Base-by-base conservation (phyloP, 495 filamentous ascomycete genomes). In the Massariosphaeria phaeospora region DNA sequence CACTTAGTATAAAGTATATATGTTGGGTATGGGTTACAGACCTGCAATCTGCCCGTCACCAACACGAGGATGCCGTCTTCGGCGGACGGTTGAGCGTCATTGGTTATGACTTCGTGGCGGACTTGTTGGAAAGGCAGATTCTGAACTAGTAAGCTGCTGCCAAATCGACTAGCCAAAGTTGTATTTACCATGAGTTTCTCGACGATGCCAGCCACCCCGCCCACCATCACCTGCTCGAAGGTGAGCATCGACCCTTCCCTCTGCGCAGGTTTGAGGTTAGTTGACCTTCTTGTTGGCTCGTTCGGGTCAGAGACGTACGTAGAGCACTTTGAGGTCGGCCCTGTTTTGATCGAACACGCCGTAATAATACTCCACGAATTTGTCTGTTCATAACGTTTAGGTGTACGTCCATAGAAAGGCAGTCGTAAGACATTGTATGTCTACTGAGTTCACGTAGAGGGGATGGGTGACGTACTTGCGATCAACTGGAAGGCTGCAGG, bases 321-420 rank as follows among this genome's bases (percentile, higher is more conserved):
- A 97, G 72, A 96, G 86, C 42, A 70, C 61, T 1, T 70, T 73
- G 21, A 97, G 77, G 10, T 66, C 57, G 20, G 55, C 56, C 50
- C 89, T 84, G 68, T 85, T 68, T 41, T 53, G 41, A 69, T 95
- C 90, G 71, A 96, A 95, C 44, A 81, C 84, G 50, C 80, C 71
- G 76, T 96, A 96, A 83, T 96, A 97, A 76, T 84, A 91, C 21
- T 80, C 52, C 44, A 88, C 83, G 72, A 97, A 97, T 64, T 91
- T 75, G 58, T 77, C 91, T 96, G 68, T 10, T 18, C 26, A 47
- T 23, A 24, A 12, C 40, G 38, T 27, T 47, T 15, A 51, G 17
- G 18, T 3, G 9, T 33, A 27, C 11, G 34, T 4, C 12, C 30
- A 0, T n/a, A n/a, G n/a, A n/a, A n/a, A n/a, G n/a, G n/a, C n/a